Percentiles rank a stretch among this genome's conserved stretches.
These are phyloP conservation scores for Arthrobotrys pseudoclavata DNA, from an alignment of 2,329 filamentous ascomycete genomes.

Conservation along the genomic window DNA sequence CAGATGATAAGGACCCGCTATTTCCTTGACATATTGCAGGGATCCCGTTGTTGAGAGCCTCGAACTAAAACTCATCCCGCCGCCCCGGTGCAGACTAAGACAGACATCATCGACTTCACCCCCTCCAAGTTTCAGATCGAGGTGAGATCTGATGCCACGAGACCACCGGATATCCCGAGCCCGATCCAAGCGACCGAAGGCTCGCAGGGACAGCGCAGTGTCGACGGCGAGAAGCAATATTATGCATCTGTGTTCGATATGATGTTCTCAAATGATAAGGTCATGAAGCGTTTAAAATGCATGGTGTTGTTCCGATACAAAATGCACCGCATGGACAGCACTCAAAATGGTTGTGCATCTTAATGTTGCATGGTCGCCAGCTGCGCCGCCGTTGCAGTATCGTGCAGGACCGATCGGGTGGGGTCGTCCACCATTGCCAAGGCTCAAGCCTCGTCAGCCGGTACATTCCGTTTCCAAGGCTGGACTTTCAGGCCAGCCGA, in stretches of 20 bases:
- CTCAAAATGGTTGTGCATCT: conserved; percentile 19
- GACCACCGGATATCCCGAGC: conserved; percentile 23
- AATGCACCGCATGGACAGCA: conserved; percentile 17
- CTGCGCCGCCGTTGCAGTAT: conserved; percentile 11
- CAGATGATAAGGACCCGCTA: conserved; percentile 23
- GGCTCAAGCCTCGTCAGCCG: conserved; percentile 13
- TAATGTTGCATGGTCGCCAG: not conserved
- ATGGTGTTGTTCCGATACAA: not conserved
- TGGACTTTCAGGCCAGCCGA: conserved; percentile 20
- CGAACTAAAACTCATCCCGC: conserved; percentile 29
- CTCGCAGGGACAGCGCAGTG: not conserved
- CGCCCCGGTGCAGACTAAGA: conserved; percentile 18
- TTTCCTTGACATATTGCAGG: conserved; percentile 4
- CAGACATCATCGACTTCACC: conserved; percentile 15
- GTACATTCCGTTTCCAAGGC: conserved; percentile 12
- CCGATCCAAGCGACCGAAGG: conserved; percentile 15
- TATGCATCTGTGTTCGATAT: not conserved
- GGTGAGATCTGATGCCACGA: conserved; percentile 6
- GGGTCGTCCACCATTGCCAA: conserved; percentile 3
- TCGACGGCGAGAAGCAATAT: not conserved
- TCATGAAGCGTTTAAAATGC: conserved; percentile 2
- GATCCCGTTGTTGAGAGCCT: conserved; percentile 25
- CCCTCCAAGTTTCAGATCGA: conserved; percentile 24
- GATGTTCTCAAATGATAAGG: conserved; percentile 23
- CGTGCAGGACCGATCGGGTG: conserved; percentile 16